phyloP scores from a whole-genome alignment of 805 yeast species.

The Sugiyamaella lignohabitans region DNA sequence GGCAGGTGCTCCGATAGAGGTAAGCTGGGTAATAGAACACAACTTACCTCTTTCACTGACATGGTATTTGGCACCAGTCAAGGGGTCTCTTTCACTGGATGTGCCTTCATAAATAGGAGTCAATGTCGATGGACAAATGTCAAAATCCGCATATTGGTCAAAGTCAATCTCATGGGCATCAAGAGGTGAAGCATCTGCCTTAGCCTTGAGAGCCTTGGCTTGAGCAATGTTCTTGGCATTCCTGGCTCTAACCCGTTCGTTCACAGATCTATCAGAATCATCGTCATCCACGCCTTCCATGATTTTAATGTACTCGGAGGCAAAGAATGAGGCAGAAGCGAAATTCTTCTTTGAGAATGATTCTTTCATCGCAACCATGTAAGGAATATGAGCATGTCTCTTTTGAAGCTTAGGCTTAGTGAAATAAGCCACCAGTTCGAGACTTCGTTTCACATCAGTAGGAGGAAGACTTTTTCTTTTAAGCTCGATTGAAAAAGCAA shows the following conservation, averaged over 20 bases:
- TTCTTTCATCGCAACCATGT: conserved; percentile 93
- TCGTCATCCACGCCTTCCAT: conserved; percentile 24
- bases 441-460: conserved; percentile 63
- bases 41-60: conserved; percentile 68
- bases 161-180: conserved; percentile 89
- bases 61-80: conserved; percentile 86
- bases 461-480: conserved; percentile 76
- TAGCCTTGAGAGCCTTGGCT: conserved; percentile 73
- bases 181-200: conserved; percentile 70
- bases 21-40: conserved; percentile 68
- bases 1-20: conserved; percentile 84
- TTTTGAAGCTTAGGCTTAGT: conserved; percentile 77
- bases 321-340: conserved; percentile 85
- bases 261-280: conserved; percentile 28
- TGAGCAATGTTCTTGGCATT: neutral
- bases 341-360: conserved; percentile 83
- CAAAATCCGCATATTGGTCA: conserved; percentile 87
- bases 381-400: conserved; percentile 78
- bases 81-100: conserved; percentile 63
- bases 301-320: conserved; percentile 69
- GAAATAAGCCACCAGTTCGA: conserved; percentile 94
- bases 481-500: conserved; percentile 88
- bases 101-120: conserved; percentile 85
- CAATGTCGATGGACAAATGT: conserved; percentile 76
- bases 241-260: conserved; percentile 42